phyloP scores from a whole-genome alignment of 345 rosid species.

The Crucihimalaya himalaica region DNA sequence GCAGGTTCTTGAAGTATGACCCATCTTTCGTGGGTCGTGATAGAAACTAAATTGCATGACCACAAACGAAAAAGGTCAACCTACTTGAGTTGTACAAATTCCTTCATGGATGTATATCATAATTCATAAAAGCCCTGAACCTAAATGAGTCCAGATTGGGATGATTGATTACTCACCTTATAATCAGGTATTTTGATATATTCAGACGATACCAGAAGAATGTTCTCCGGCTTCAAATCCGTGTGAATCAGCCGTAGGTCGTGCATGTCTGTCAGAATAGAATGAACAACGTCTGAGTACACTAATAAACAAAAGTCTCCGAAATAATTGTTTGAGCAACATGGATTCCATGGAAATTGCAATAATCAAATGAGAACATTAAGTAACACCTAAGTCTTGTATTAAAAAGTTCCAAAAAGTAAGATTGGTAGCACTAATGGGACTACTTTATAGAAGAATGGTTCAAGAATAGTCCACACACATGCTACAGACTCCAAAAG shows the following conservation, averaged over 20 bases:
- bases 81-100: constrained; percentile 14
- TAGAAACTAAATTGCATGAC: constrained; percentile 47
- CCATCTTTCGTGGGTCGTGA: constrained; percentile 70
- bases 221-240: constrained; percentile 85
- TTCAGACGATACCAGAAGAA: constrained; percentile 75
- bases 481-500: constrained; percentile 99
- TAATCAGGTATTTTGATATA: constrained; percentile 76
- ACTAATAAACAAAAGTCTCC: constrained; percentile 8
- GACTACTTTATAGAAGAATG: constrained; percentile 49
- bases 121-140: constrained; percentile 8
- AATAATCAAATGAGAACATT: not conserved
- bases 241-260: constrained; percentile 77
- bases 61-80: constrained; percentile 17
- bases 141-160: not conserved
- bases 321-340: not conserved
- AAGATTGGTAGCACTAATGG: constrained; percentile 35
- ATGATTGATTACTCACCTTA: constrained; percentile 47
- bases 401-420: not conserved
- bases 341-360: constrained; percentile 14
- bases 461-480: constrained; percentile 80
- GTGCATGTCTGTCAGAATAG: constrained; percentile 66
- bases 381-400: constrained; percentile 15
- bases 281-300: constrained; percentile 8
- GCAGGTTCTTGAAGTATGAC: constrained; percentile 71
- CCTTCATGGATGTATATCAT: constrained; percentile 1